These are phyloP conservation scores for Shiraia bambusicola DNA, from an alignment of 2,329 filamentous ascomycete genomes.

Conservation along the genomic window DNA sequence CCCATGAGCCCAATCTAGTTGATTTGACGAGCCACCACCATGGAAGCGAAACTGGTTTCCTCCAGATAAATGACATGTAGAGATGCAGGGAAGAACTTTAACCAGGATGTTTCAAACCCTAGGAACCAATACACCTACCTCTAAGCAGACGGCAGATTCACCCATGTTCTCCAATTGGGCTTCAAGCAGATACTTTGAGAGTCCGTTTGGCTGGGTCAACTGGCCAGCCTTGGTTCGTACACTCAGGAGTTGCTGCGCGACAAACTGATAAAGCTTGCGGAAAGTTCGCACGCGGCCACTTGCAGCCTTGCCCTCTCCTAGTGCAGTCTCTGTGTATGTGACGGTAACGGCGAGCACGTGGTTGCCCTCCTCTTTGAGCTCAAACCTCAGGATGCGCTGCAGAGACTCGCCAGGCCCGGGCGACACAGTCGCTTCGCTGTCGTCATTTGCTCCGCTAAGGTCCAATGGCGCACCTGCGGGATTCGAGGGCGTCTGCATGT, in stretches of 20 bases:
- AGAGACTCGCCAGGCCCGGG: slow-evolving; percentile 66
- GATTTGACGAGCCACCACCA: neutral
- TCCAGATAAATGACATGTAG: slow-evolving; percentile 15
- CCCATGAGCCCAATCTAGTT: no score
- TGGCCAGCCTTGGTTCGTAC: slow-evolving; percentile 86
- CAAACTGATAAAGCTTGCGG: slow-evolving; percentile 93
- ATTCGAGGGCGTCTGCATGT: slow-evolving; percentile 90
- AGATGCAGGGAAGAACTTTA: slow-evolving; percentile 11
- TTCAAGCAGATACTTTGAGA: slow-evolving; percentile 72
- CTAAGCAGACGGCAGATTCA: slow-evolving; percentile 77
- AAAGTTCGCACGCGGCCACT: slow-evolving; percentile 76
- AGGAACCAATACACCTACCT: slow-evolving; percentile 49
- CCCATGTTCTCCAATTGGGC: slow-evolving; percentile 95
- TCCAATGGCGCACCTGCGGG: slow-evolving; percentile 63
- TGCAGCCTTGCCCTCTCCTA: slow-evolving; percentile 51
- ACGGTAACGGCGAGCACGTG: slow-evolving; percentile 93
- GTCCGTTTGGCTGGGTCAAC: slow-evolving; percentile 50
- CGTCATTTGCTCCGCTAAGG: slow-evolving; percentile 50
- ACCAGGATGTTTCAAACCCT: slow-evolving; percentile 25
- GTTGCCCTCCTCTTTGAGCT: slow-evolving; percentile 90
- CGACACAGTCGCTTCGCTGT: slow-evolving; percentile 29
- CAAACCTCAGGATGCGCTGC: slow-evolving; percentile 80
- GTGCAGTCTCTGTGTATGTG: slow-evolving; percentile 85
- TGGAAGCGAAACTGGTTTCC: slow-evolving; percentile 5
- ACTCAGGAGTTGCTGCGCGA: slow-evolving; percentile 84